Percentiles rank a stretch among this genome's conserved stretches.
These are phyloP conservation scores for Galerina sulciceps DNA, from an alignment of 768 basidiomycete genomes.

Conservation along the genomic window DNA sequence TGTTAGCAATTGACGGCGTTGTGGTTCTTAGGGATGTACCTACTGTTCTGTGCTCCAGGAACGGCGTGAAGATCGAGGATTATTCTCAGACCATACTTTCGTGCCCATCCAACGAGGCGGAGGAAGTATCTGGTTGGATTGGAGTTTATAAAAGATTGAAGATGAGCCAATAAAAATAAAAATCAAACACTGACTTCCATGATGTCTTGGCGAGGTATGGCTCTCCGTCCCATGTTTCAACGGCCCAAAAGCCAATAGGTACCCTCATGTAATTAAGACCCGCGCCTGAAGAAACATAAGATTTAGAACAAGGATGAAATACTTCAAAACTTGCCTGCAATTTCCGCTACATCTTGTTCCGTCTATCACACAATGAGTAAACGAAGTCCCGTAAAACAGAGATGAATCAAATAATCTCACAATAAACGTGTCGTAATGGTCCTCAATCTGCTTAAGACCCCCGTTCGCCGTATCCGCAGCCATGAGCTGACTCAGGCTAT, in stretches of 20 bases:
- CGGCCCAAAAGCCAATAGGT: constrained; percentile 86
- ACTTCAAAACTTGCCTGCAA: constrained; percentile 69
- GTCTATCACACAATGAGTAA: constrained; percentile 47
- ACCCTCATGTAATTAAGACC: constrained; percentile 86
- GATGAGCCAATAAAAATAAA: background rate
- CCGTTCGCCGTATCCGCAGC: constrained; percentile 58
- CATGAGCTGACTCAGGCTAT: constrained; percentile 68
- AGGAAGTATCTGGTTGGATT: constrained; percentile 64
- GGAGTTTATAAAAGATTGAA: too few relatives aligned
- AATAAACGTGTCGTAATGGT: constrained; percentile 83
- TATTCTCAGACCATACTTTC: too few relatives aligned
- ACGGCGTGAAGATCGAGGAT: too few relatives aligned
- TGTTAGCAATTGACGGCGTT: background rate
- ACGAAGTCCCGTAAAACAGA: background rate
- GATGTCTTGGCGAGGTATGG: too few relatives aligned
- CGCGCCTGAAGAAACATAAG: constrained; percentile 41
- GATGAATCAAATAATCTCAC: constrained; percentile 41
- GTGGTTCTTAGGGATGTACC: constrained; percentile 5
- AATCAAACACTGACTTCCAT: constrained; percentile 62
- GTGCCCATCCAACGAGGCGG: too few relatives aligned
- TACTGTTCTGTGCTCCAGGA: too few relatives aligned
- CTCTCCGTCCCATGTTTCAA: constrained; percentile 75
- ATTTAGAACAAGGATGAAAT: background rate
- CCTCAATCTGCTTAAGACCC: too few relatives aligned
- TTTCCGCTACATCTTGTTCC: constrained; percentile 84